Percentiles rank a stretch among this genome's conserved stretches.
These are phyloP conservation scores for Coemansia sp. DNA, from an alignment of 192 early-diverging fungal species.

Conservation along the genomic window DNA sequence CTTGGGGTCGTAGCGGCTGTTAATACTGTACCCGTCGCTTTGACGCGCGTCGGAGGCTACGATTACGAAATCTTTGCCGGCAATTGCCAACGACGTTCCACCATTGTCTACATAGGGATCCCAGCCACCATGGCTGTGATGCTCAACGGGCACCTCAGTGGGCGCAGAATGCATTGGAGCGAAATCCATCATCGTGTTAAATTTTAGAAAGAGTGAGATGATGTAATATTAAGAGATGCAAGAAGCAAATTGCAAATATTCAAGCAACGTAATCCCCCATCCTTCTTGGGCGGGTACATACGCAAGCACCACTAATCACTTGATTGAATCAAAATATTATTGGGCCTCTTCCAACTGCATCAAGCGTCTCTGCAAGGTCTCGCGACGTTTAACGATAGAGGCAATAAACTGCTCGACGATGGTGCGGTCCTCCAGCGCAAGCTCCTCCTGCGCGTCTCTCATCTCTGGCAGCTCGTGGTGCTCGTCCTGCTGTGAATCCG, in stretches of 20 bases:
- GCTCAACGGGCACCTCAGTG: constrained; percentile 26
- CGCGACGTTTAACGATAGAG: constrained; percentile 52
- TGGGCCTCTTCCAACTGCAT: constrained; percentile 26
- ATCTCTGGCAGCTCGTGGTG: neutral
- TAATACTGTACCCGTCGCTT: constrained; percentile 93
- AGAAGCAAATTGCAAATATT: neutral
- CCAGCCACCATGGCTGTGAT: constrained; percentile 62
- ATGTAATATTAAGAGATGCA: neutral
- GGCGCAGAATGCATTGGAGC: constrained; percentile 18
- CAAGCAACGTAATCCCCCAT: neutral
- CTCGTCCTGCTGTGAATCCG: neutral
- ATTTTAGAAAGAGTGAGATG: constrained; percentile 2
- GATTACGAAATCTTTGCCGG: constrained; percentile 93
- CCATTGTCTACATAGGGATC: constrained; percentile 92
- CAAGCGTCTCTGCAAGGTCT: constrained; percentile 43
- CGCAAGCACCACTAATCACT: constrained; percentile 15
- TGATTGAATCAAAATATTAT: neutral
- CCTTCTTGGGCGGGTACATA: neutral
- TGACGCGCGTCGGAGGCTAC: constrained; percentile 97
- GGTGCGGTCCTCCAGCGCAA: constrained; percentile 48
- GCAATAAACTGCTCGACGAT: constrained; percentile 57
- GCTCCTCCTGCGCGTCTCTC: constrained; percentile 23
- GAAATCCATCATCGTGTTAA: constrained; percentile 28
- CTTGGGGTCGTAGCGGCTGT: constrained; percentile 93
- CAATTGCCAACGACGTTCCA: constrained; percentile 87